Evolutionary conservation across 805 yeast species (phyloP).

Genomic region (Komagataella mondaviorum): DNA sequence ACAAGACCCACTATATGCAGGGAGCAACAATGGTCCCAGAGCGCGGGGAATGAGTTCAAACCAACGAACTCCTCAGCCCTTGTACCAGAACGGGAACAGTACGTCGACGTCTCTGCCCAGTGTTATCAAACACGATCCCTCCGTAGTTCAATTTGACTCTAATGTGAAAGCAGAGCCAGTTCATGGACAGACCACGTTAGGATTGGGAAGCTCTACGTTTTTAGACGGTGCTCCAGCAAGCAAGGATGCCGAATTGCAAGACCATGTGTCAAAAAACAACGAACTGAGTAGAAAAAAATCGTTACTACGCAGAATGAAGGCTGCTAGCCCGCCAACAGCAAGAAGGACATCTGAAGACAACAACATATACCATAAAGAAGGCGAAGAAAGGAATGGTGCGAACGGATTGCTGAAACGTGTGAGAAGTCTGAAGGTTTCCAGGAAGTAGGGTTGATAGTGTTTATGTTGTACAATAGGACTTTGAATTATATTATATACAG

Average conservation of each 20-base stretch:
- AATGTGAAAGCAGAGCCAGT: constrained; percentile 53
- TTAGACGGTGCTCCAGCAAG: constrained; percentile 94
- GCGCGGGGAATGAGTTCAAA: background rate
- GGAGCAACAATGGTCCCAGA: constrained; percentile 8
- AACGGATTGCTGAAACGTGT: background rate
- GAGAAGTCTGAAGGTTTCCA: constrained; percentile 62
- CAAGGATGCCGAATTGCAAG: constrained; percentile 23
- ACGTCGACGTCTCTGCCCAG: constrained; percentile 11
- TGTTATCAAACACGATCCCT: constrained; percentile 36
- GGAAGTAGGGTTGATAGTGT: constrained; percentile 10
- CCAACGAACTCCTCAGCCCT: background rate
- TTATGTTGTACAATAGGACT: constrained; percentile 1
- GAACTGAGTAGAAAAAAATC: constrained; percentile 75
- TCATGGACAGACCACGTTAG: constrained; percentile 79
- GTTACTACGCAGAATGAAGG: constrained; percentile 49
- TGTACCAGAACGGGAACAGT: constrained; percentile 16
- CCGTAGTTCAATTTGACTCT: constrained; percentile 58
- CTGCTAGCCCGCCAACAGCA: background rate
- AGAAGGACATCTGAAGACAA: constrained; percentile 5
- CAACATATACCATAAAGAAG: background rate
- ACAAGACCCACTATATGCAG: constrained; percentile 23
- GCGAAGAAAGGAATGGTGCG: background rate
- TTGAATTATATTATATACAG: background rate
- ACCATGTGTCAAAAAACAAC: constrained; percentile 16
- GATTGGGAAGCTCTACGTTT: constrained; percentile 86